A percentile compares a stretch with the other conserved stretches of the same genome.
These are phyloP conservation scores for Russula ochroleuca DNA, from an alignment of 768 basidiomycete species.

Conservation along the genomic window DNA sequence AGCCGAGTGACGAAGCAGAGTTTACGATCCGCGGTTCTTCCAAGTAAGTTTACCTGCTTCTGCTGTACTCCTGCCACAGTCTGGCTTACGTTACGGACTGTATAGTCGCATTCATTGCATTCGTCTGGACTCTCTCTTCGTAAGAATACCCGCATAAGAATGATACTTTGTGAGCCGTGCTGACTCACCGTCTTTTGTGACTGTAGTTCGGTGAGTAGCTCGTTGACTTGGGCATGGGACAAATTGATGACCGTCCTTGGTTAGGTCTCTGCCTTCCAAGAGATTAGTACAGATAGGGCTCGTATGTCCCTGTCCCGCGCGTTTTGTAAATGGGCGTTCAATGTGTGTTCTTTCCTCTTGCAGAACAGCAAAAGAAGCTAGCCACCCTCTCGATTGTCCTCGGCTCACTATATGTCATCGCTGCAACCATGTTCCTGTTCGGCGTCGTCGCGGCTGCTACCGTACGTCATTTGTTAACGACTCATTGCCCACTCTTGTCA, in stretches of 20 bases:
- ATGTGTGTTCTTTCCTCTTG: conserved; percentile 26
- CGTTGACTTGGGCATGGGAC: background rate
- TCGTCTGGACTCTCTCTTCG: conserved; percentile 61
- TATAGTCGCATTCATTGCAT: conserved; percentile 43
- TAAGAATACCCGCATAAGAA: conserved; percentile 37
- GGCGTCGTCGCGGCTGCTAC: conserved; percentile 49
- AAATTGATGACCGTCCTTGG: background rate
- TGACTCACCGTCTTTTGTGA: conserved; percentile 34
- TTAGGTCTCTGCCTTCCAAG: conserved; percentile 62
- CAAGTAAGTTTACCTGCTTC: conserved; percentile 31
- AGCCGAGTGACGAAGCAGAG: conserved; percentile 52
- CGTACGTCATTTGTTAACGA: conserved; percentile 39
- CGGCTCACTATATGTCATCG: conserved; percentile 52
- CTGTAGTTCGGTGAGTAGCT: conserved; percentile 14
- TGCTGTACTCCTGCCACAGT: background rate
- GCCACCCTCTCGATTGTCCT: conserved; percentile 55
- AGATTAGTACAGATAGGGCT: conserved; percentile 43
- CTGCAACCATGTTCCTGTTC: conserved; percentile 50
- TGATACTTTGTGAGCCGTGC: background rate
- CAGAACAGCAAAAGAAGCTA: conserved; percentile 43
- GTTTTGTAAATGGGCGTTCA: background rate
- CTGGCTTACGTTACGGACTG: conserved; percentile 1
- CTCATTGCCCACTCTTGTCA: background rate
- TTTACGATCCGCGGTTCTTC: conserved; percentile 56
- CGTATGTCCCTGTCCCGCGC: conserved; percentile 39